Base-by-base conservation (phyloP, 352 stramenopile genomes). In the Pythium insidiosum region DNA sequence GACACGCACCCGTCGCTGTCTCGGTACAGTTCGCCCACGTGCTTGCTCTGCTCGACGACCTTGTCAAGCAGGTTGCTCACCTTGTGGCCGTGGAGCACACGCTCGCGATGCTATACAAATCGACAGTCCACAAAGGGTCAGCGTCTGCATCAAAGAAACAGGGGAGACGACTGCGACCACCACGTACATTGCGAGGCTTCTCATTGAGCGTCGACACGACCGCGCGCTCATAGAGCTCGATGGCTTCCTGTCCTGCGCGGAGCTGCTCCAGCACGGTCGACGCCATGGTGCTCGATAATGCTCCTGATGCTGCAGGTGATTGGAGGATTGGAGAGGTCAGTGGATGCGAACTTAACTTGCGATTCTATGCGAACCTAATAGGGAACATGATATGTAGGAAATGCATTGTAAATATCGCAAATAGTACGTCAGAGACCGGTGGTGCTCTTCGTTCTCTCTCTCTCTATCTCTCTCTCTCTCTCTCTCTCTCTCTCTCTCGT, bases 211-310 rank as follows among this genome's bases (percentile, higher is more conserved):
- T 84, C 13, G 69, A 61, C 26, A 90, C 73, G 25, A 92, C 52
- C 15, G 72, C 66, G 26, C 78, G 73, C 51, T 94, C 82, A 38
- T 83, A 70, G 22, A 57, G 63, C 62, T 94, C 82, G 31, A 92
- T 72, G 53, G 84, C 73, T 56, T 94, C 82, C 43, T 90, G 78
- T 29, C 79, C 76, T 6, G 75, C 63, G 35, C 82, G 76, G 26
- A 90, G 71, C 49, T 90, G 78, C 66, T 94, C 82, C 49, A 94
- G 51, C 45, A 87, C 73, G 16, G 80, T 88, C 28, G 79, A 91
- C 68, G 82, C 87, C 82, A 94, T 94, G 0, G 10, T 47, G n/a
- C n/a, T n/a, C n/a, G n/a, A n/a, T n/a, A n/a, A n/a, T n/a, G n/a
- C n/a, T n/a, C n/a, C n/a, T n/a, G n/a, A n/a, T n/a, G n/a, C n/a